Base-by-base conservation (phyloP, 768 basidiomycete genomes). In the Xerocomus brunneocitrinus region DNA sequence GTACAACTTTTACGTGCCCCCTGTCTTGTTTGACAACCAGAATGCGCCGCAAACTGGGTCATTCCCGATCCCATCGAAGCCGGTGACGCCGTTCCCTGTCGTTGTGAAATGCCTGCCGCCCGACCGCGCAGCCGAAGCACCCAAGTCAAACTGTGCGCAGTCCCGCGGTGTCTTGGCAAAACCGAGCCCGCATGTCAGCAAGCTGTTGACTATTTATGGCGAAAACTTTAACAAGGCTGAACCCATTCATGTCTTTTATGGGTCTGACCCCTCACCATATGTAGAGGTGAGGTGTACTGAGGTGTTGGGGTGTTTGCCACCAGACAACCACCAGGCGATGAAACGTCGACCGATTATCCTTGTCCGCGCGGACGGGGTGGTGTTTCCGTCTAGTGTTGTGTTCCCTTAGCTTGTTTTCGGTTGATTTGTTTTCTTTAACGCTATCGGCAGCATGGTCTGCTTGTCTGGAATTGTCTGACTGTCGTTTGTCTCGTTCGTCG, bases 1-100 rank as follows among this genome's bases (percentile, higher is more conserved):
- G 56, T 93, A 94, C 73, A 92, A 94, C 70, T 95, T 94, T 71
- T 94, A 91, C 65, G 86, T 94, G 12, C 92, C 92, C 31, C 89
- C 89, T 1, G 80, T 86, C 25, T 75, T 93, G 41, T 90, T 88
- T 66, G 89, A 91, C 73, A 83, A 83, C 61, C 88, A 87, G 67
- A 83, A 83, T 57, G 79, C 82, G n/a, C 75, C 82, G 19, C 83
- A 82, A 62, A 83, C 77, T 8, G 79, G 82, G 6, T 85, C 87
- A 22, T 91, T 85, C 78, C 87, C 88, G 31, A 81, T 87, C 52
- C 87, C 89, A 16, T 81, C 83, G 32, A 90, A 89, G 64, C 87
- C 88, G 9, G 82, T 93, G 55, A 92, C 92, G 16, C 87, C 90
- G 1, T 87, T 90, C 77, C 91, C 91, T 12, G 82, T 78, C 52